Base-by-base conservation (phyloP, 2,329 filamentous ascomycete genomes). In the Chaetomium sp. region DNA sequence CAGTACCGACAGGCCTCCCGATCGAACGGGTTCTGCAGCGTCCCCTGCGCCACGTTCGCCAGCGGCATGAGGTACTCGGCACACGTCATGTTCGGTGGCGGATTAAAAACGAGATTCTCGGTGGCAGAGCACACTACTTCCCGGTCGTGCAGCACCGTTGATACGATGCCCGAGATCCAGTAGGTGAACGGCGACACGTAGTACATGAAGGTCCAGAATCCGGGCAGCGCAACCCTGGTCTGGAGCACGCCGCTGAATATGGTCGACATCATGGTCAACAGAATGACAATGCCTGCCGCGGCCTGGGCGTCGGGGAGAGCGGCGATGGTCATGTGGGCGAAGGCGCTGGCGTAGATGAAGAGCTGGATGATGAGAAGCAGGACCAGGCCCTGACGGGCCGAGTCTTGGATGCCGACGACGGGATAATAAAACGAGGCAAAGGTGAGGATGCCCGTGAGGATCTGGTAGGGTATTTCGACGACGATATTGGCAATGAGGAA, bases 191-290 rank as follows among this genome's bases (percentile, higher is more conserved):
- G 88, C 0, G 83, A 87, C 12, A 86, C 80, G 29, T 85, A 82
- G 75, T 91, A 90, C 89, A 92, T 92, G 78, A 91, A 92, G 66
- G 86, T 86, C 90, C 90, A 93, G 78, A 92, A 92, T 0, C 85
- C 82, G 0, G 90, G 89, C 1, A 92, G 79, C 0, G 81, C 80
- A 3, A 72, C 65, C 0, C 87, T 84, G 0, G 82, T 75, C 65
- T 88, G 85, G 61, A 92, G 77, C 3, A 91, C 88, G 73, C 88
- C 82, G 70, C 83, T 85, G 78, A 90, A 90, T 63, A 86, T 80
- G 45, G 87, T 77, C 67, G 80, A 83, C 74, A 90, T 81, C 29
- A 85, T 80, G 66, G 85, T 82, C 19, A 89, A 72, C 31, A 90
- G 73, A 7, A 85, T 86, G 60, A 86, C 86, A 21, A 91, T 75